Evolutionary conservation across 1,284 basidiomycete genomes (phyloP).

Genomic region (Macrocystidia cucumis): DNA sequence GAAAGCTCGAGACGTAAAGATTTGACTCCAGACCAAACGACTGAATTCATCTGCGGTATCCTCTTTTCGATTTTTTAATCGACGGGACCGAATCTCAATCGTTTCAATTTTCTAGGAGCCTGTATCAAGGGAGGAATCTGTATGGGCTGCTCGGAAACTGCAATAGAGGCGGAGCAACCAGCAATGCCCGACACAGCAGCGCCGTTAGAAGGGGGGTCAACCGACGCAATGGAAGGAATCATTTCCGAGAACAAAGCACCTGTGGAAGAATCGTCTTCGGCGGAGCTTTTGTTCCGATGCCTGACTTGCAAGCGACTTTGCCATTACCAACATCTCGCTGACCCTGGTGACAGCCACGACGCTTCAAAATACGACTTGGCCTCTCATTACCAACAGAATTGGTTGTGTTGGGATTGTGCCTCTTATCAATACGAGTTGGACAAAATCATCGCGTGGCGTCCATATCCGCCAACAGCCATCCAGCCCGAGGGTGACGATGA

Average conservation of each 20-base stretch:
- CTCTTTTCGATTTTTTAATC: conserved; percentile 1
- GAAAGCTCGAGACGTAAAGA: conserved; percentile 42
- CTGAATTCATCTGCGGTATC: conserved; percentile 70
- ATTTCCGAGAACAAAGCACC: conserved; percentile 3
- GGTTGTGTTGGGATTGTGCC: conserved; percentile 77
- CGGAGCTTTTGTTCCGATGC: conserved; percentile 71
- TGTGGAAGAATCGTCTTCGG: conserved; percentile 10
- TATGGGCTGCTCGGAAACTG: conserved; percentile 64
- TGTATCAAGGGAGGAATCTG: conserved; percentile 74
- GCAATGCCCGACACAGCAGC: conserved; percentile 7
- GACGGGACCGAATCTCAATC: conserved; percentile 27
- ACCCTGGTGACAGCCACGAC: conserved; percentile 33
- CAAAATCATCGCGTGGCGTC: conserved; percentile 88
- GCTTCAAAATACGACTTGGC: conserved; percentile 42
- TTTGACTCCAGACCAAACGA: conserved; percentile 53
- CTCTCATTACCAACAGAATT: conserved; percentile 38
- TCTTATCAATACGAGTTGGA: conserved; percentile 71
- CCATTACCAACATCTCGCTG: conserved; percentile 70
- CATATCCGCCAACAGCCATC: conserved; percentile 55
- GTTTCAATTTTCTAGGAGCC: conserved; percentile 25
- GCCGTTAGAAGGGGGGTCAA: conserved; percentile 13
- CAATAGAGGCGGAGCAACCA: conserved; percentile 34
- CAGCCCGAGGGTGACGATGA: conserved; percentile 36
- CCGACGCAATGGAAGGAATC: background rate
- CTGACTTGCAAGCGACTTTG: conserved; percentile 71